phyloP scores from a whole-genome alignment of 2,329 filamentous ascomycete genomes.

The Diaporthe nobilis region DNA sequence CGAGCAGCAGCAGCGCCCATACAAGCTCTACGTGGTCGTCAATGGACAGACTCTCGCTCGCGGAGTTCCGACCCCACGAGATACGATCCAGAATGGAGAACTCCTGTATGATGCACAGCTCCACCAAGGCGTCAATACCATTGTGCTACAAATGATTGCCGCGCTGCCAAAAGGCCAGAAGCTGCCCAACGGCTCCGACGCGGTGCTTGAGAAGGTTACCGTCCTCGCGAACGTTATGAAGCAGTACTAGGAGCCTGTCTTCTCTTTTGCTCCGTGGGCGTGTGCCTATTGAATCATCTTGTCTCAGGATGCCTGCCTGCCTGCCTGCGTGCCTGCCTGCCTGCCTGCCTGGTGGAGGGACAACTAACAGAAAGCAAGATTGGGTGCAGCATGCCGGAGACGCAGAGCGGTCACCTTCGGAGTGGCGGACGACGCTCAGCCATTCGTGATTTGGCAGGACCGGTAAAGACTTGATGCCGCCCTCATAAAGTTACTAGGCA shows the following conservation, averaged over 20 bases:
- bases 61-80: conserved; percentile 65
- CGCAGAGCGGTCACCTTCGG: neutral
- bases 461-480: neutral
- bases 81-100: conserved; percentile 67
- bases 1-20: conserved; percentile 74
- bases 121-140: conserved; percentile 79
- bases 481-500: neutral
- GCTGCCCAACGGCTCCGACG: conserved; percentile 70
- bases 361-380: neutral
- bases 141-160: conserved; percentile 84
- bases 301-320: neutral
- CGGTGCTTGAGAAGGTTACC: conserved; percentile 84
- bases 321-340: neutral
- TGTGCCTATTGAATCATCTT: neutral
- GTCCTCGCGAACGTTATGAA: conserved; percentile 80
- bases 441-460: neutral
- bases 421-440: neutral
- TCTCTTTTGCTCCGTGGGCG: neutral
- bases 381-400: neutral
- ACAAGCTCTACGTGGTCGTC: conserved; percentile 81
- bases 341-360: neutral
- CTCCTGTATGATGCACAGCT: conserved; percentile 84
- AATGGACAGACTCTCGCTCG: conserved; percentile 75
- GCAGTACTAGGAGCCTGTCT: conserved; percentile 49
- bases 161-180: conserved; percentile 74